Evolutionary conservation across 2,329 filamentous ascomycete species (phyloP).

Genomic region (Colletotrichum spinosum): DNA sequence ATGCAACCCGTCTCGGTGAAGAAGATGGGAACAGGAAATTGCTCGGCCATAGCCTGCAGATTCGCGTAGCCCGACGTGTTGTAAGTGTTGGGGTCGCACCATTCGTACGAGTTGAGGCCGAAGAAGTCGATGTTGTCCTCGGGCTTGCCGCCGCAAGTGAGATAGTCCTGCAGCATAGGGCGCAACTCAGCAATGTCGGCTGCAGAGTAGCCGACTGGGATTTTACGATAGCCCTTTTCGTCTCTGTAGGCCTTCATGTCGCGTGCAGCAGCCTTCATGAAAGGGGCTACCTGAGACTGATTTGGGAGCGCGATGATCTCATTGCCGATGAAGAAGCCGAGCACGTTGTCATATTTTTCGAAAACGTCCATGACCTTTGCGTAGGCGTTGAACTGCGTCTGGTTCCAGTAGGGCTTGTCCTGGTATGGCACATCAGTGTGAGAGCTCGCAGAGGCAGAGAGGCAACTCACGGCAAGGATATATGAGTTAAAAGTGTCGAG

Average conservation of each 20-base stretch:
- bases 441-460: neutral
- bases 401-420: conserved; percentile 76
- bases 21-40: conserved; percentile 87
- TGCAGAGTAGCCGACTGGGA: conserved; percentile 88
- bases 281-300: conserved; percentile 77
- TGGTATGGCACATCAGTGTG: conserved; percentile 44
- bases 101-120: conserved; percentile 86
- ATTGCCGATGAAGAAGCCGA: conserved; percentile 90
- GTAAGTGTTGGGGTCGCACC: conserved; percentile 74
- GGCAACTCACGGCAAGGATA: conserved; percentile 67
- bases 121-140: conserved; percentile 85
- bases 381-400: conserved; percentile 76
- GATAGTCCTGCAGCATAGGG: conserved; percentile 74
- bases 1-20: conserved; percentile 93
- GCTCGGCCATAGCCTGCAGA: conserved; percentile 73
- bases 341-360: conserved; percentile 80
- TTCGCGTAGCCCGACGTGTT: conserved; percentile 74
- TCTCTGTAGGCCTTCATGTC: conserved; percentile 88
- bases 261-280: conserved; percentile 82
- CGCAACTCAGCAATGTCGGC: conserved; percentile 81
- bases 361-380: conserved; percentile 81
- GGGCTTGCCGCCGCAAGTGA: conserved; percentile 79
- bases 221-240: conserved; percentile 79
- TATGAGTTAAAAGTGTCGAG: conserved; percentile 81
- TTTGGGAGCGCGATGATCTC: conserved; percentile 78